phyloP scores from a whole-genome alignment of 371 early-diverging fungal species.

The Rhizopus stolonifer region DNA sequence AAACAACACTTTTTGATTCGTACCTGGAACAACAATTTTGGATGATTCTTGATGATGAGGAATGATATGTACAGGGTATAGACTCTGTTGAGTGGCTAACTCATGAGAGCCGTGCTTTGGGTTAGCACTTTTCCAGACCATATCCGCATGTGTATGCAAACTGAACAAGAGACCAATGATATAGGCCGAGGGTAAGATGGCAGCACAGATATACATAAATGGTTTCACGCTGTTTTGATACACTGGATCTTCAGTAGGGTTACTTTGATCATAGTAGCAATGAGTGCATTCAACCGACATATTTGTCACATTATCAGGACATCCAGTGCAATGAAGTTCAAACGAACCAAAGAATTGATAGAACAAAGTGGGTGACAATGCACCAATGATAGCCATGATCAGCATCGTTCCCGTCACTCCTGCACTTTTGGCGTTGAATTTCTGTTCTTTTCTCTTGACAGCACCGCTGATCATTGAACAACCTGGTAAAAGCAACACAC shows the following conservation, averaged over 20 bases:
- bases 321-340: constrained; percentile 57
- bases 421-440: constrained; percentile 92
- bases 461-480: constrained; percentile 94
- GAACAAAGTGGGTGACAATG: constrained; percentile 92
- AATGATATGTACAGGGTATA: constrained; percentile 26
- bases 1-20: background rate
- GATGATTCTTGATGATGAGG: constrained; percentile 1
- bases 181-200: constrained; percentile 83
- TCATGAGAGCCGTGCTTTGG: background rate
- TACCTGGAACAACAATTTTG: background rate
- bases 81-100: background rate
- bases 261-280: constrained; percentile 66
- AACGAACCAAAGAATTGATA: constrained; percentile 89
- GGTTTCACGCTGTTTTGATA: constrained; percentile 78
- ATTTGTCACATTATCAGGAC: constrained; percentile 35
- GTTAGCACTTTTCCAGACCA: constrained; percentile 71
- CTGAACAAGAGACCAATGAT: constrained; percentile 91
- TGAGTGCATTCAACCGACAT: constrained; percentile 46
- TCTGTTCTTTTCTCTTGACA: constrained; percentile 86
- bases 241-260: constrained; percentile 77
- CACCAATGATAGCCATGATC: constrained; percentile 92
- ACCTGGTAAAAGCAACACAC: constrained; percentile 90
- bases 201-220: constrained; percentile 88
- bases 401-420: constrained; percentile 94
- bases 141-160: constrained; percentile 86